A percentile compares a stretch with the other conserved stretches of the same genome.
phyloP scores from a whole-genome alignment of 2,329 filamentous ascomycete genomes.

The Thermothelomyces thermophilus region DNA sequence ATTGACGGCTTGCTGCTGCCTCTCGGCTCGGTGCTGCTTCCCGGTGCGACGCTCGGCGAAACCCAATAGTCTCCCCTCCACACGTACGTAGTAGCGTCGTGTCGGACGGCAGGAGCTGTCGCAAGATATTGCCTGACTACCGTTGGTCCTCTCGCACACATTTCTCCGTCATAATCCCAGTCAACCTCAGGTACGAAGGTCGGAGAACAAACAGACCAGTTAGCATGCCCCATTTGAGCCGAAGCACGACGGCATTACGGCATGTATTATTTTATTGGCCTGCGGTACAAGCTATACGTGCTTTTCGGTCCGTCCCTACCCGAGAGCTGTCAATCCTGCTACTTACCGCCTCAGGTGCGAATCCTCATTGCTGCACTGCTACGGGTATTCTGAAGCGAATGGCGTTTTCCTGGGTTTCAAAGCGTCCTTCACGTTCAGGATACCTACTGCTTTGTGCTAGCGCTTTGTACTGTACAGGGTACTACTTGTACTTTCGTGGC shows the following conservation, averaged over 20 bases:
- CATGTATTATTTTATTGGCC: constrained; percentile 11
- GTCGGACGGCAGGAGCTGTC: neutral
- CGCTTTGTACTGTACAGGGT: too few species aligned
- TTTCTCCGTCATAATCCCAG: neutral
- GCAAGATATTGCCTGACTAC: constrained; percentile 1
- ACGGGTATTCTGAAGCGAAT: neutral
- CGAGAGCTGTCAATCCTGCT: neutral
- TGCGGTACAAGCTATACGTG: constrained; percentile 14
- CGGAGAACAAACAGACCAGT: too few species aligned
- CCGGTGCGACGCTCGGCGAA: constrained; percentile 7
- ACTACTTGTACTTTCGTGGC: too few species aligned
- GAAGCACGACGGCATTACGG: constrained; percentile 12
- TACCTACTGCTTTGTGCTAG: neutral
- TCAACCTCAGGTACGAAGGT: neutral
- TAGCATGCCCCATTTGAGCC: too few species aligned
- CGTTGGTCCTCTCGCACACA: constrained; percentile 2
- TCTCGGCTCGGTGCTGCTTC: constrained; percentile 6
- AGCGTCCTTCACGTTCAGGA: neutral
- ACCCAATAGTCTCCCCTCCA: neutral
- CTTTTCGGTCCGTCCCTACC: constrained; percentile 12
- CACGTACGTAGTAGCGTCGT: neutral
- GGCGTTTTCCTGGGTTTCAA: neutral
- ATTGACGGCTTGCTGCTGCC: constrained; percentile 12
- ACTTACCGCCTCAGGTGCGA: neutral
- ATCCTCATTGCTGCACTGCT: neutral